Conservation (phyloP, 306 rosid genomes). For the Begonia masoniana region DNA sequence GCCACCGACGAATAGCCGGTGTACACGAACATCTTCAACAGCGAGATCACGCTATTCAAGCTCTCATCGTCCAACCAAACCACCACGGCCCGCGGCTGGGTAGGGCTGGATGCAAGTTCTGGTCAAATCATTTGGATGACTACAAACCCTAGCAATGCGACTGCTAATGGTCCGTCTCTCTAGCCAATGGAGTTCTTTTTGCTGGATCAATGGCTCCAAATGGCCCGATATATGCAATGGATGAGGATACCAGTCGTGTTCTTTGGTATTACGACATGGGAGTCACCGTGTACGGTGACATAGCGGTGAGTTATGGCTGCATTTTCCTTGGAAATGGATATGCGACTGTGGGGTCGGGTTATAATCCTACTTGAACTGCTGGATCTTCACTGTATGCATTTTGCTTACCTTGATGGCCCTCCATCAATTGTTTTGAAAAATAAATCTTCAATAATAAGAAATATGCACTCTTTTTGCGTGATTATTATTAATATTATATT, state of each 20-base stretch:
- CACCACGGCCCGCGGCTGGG: conserved; percentile 48
- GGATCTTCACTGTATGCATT: conserved; percentile 48
- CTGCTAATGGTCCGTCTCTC: conserved; percentile 26
- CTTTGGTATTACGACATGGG: conserved; percentile 34
- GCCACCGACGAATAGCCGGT: conserved; percentile 41
- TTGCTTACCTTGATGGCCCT: conserved; percentile 8
- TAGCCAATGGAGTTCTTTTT: conserved; percentile 44
- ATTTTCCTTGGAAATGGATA: conserved; percentile 49
- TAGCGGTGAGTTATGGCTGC: conserved; percentile 42
- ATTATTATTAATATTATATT: too few species aligned
- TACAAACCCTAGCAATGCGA: conserved; percentile 16
- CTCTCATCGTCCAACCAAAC: conserved; percentile 26
- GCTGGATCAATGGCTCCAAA: conserved; percentile 23
- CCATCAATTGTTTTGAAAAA: too few species aligned
- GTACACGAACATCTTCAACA: conserved; percentile 44
- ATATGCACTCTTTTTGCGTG: too few species aligned
- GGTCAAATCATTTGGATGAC: conserved; percentile 45
- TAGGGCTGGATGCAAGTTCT: conserved; percentile 30
- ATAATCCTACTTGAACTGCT: conserved; percentile 10
- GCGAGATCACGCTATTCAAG: conserved; percentile 25
- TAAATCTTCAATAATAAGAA: too few species aligned
- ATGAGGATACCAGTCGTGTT: conserved; percentile 26
- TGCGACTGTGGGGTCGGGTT: conserved; percentile 18
- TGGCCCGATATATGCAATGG: conserved; percentile 34
- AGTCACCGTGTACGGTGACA: conserved; percentile 38